Conservation (phyloP, 495 filamentous ascomycete genomes). For the Viridothelium virens region DNA sequence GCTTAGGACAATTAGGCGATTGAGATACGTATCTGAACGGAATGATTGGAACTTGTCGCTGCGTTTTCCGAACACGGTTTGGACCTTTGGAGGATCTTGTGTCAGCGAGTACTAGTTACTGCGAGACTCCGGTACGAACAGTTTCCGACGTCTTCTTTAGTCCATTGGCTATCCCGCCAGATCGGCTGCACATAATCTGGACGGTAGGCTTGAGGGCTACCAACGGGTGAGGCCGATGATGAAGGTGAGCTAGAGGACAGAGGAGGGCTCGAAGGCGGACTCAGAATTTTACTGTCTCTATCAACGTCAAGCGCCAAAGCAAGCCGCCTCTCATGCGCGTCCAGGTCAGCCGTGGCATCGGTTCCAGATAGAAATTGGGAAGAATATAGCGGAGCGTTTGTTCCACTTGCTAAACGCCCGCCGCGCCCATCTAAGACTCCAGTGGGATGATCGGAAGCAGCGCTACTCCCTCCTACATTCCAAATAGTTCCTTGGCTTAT, state of each 20-base stretch:
- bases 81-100: slow-evolving; percentile 17
- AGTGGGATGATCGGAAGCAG: slow-evolving; percentile 40
- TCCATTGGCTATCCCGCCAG: slow-evolving; percentile 36
- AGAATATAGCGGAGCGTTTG: slow-evolving; percentile 65
- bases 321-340: slow-evolving; percentile 66
- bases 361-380: slow-evolving; percentile 56
- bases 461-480: slow-evolving; percentile 64
- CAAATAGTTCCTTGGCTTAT: slow-evolving; percentile 67
- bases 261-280: slow-evolving; percentile 16
- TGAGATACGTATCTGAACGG: slow-evolving; percentile 62
- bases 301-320: slow-evolving; percentile 82
- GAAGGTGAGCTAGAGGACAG: slow-evolving; percentile 16
- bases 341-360: slow-evolving; percentile 51
- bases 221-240: background rate
- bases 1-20: slow-evolving; percentile 8
- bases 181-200: slow-evolving; percentile 19
- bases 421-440: slow-evolving; percentile 55
- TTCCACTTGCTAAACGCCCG: slow-evolving; percentile 56
- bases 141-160: slow-evolving; percentile 43
- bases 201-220: slow-evolving; percentile 25
- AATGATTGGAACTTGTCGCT: slow-evolving; percentile 48
- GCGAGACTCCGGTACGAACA: slow-evolving; percentile 20
- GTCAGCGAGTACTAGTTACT: slow-evolving; percentile 17
- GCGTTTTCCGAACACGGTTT: background rate
- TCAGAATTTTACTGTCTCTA: slow-evolving; percentile 52